Percentiles rank a stretch among this genome's conserved stretches.
These are phyloP conservation scores for Phaeoacremonium minimum DNA, from an alignment of 2,329 filamentous ascomycete genomes.

Conservation along the genomic window DNA sequence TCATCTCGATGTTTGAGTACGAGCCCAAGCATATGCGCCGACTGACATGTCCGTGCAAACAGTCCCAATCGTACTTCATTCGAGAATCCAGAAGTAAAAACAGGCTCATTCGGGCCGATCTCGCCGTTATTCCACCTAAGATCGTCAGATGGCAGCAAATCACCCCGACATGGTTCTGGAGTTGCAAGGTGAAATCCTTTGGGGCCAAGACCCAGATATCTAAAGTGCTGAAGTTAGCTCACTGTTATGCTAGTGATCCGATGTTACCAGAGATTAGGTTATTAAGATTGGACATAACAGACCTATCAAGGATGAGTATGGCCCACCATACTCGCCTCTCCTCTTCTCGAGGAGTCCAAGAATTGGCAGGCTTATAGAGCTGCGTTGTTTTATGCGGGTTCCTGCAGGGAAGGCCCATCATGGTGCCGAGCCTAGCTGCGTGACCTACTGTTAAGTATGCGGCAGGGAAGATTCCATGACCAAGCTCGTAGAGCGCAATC, in stretches of 20 bases:
- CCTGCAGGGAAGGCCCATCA: constrained; percentile 20
- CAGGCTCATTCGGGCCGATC: constrained; percentile 19
- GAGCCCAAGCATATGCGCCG: constrained; percentile 23
- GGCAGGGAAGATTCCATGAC: constrained; percentile 26
- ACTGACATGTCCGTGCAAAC: constrained; percentile 25
- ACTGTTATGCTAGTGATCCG: too few species aligned
- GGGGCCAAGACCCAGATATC: constrained; percentile 11
- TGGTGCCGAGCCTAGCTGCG: constrained; percentile 15
- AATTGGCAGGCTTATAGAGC: constrained; percentile 17
- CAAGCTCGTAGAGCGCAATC: constrained; percentile 25
- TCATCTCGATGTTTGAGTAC: constrained; percentile 16
- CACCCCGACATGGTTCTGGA: constrained; percentile 18
- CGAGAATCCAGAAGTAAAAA: constrained; percentile 15
- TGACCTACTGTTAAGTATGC: constrained; percentile 22
- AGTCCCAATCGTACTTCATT: constrained; percentile 13
- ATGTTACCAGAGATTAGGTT: too few species aligned
- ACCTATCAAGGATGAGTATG: constrained; percentile 25
- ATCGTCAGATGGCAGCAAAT: constrained; percentile 21
- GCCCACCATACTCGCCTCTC: constrained; percentile 26
- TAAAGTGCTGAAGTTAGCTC: too few species aligned
- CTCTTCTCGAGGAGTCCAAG: constrained; percentile 25
- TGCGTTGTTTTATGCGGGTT: constrained; percentile 14
- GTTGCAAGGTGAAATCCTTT: constrained; percentile 15
- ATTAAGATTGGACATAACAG: constrained; percentile 3
- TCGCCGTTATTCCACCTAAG: constrained; percentile 18